Base-by-base conservation (phyloP, 257 asterid genomes). In the Nicotiana obtusifolia region DNA sequence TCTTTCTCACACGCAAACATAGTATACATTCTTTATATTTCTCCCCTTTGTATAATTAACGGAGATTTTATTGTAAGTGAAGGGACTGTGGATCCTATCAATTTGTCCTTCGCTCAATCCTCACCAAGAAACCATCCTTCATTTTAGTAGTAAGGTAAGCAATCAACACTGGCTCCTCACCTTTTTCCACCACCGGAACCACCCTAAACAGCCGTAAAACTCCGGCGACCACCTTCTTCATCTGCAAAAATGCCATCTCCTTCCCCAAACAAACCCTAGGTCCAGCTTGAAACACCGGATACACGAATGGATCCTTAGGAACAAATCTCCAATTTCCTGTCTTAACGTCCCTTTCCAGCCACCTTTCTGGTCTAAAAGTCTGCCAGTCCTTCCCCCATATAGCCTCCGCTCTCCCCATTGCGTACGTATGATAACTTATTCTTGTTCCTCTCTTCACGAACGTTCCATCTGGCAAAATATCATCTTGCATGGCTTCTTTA, bases 201-300 rank as follows among this genome's bases (percentile, higher is more conserved):
- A 69, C 52, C 33, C 77, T 69, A 69, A 69, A 69, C 7, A n/a
- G 5, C 3, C 20, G 33, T 69, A 69, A 17, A 69, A 69, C 77
- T 69, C 57, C 33, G 13, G 57, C 57, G 5, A 80, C 82, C 20
- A 64, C 49, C 77, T 61, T 35, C 61, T 73, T 82, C 84, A 82
- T 82, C 80, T 82, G 81, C 65, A 82, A 16, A 64, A 71, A 73
- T 0, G 84, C 62, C 84, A 82, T 82, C 6, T 82, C 84, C 65
- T 82, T 82, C 13, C 84, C 81, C 3, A 82, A 64, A 60, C 84
- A 82, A 60, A 73, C 22, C 66, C 84, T 82, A 37, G 84, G 84
- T 30, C 84, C 81, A 35, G 84, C 84, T 44, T 82, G 84, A 73
- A 82, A 82, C 22, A 82, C 81, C 0, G 84, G 81, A 73, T 73